Percentiles rank a stretch among this genome's conserved stretches.
Conservation (phyloP, 148 eudicot genomes). For the Euryodendron excelsum region DNA sequence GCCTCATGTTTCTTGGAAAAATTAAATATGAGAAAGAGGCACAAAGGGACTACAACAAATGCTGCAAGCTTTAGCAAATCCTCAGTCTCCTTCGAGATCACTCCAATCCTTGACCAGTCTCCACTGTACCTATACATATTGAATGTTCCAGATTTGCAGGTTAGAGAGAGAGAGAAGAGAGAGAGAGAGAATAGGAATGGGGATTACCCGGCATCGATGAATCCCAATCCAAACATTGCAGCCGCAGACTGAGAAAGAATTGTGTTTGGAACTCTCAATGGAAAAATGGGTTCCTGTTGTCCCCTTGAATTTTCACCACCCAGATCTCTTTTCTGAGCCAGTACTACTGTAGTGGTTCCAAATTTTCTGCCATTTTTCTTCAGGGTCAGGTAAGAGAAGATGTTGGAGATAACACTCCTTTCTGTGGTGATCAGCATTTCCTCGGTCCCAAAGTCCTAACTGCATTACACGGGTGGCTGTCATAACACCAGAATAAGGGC, state of each 20-base stretch:
- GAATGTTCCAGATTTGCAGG: neutral
- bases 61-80: conserved; percentile 65
- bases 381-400: conserved; percentile 6
- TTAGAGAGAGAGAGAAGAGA: neutral
- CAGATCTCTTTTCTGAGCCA: conserved; percentile 37
- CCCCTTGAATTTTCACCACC: conserved; percentile 29
- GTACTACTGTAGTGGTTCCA: neutral
- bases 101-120: conserved; percentile 98
- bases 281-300: conserved; percentile 18
- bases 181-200: neutral
- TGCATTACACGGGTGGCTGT: neutral
- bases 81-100: conserved; percentile 64
- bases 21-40: conserved; percentile 45
- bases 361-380: conserved; percentile 27
- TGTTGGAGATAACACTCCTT: conserved; percentile 13
- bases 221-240: conserved; percentile 66
- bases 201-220: conserved; percentile 82
- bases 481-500: neutral
- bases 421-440: conserved; percentile 45
- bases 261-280: conserved; percentile 31
- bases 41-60: conserved; percentile 66
- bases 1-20: conserved; percentile 33
- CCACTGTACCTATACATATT: conserved; percentile 69
- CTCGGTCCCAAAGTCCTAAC: conserved; percentile 5
- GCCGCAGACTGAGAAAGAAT: conserved; percentile 58